A percentile compares a stretch with the other conserved stretches of the same genome.
These are phyloP conservation scores for Termitomyces titanicus DNA, from an alignment of 768 basidiomycete genomes.

Conservation along the genomic window DNA sequence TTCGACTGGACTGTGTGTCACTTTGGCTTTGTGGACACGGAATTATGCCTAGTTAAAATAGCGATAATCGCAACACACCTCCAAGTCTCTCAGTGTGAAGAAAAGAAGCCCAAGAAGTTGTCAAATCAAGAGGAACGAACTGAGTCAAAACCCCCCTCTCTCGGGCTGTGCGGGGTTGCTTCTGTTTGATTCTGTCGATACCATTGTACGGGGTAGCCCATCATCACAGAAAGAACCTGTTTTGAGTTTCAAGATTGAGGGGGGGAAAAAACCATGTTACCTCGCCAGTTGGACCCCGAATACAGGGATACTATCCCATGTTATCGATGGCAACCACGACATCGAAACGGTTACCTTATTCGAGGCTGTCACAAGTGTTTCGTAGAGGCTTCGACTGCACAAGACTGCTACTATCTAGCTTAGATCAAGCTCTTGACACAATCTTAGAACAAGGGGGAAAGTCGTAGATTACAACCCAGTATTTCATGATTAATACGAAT, in stretches of 20 bases:
- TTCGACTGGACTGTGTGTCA: neutral
- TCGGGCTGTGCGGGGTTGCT: neutral
- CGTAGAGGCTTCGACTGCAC: too few relatives aligned
- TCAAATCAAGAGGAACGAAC: neutral
- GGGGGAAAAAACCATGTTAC: neutral
- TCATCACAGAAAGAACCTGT: neutral
- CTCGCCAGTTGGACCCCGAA: neutral
- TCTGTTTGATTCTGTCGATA: neutral
- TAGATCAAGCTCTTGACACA: neutral
- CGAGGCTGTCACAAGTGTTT: too few relatives aligned
- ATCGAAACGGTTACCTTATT: neutral
- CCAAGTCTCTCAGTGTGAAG: neutral
- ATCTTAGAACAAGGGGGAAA: neutral
- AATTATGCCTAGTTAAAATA: neutral
- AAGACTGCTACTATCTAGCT: neutral
- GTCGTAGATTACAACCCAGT: neutral
- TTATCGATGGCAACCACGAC: neutral
- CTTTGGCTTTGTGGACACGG: neutral
- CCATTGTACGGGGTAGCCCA: neutral
- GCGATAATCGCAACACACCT: neutral
- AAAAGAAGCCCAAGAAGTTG: too few relatives aligned
- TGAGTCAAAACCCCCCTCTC: neutral
- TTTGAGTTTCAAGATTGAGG: too few relatives aligned
- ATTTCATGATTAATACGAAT: neutral
- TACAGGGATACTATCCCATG: neutral